Base-by-base conservation (phyloP, 1,139 yeast genomes). In the Diutina siamensis region DNA sequence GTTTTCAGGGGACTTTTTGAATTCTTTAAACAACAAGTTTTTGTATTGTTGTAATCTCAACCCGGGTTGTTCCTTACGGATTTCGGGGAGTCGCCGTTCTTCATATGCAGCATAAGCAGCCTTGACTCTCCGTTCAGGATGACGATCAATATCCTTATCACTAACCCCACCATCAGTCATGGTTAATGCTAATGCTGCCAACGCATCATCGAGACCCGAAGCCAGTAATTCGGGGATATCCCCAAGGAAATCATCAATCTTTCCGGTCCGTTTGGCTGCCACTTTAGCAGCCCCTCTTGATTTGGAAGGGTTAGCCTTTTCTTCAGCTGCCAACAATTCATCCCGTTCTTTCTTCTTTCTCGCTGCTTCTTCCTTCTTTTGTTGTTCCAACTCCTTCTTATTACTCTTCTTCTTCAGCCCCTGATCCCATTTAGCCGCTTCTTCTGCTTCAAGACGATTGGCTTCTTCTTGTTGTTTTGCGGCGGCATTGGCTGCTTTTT, bases 101-200 rank as follows among this genome's bases (percentile, higher is more conserved):
- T 85, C 88, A 55, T 63, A 85, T 0, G 85, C 88, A 12, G 76
- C 72, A 51, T 71, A 71, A 0, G 95, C 95, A 17, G 94, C 88
- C 67, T 85, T 86, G 62, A 81, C 84, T 59, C 95, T 75, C 63
- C 94, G 75, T 66, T 85, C 95, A 9, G 95, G 95, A 55, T 85
- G 95, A 61, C 87, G 80, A 52, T 85, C 95, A 48, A 85, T 68
- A 48, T 80, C 86, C 57, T 79, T 83, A 51, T 71, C 67, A 38
- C 65, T 62, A 40, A 78, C 73, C 45, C 79, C 83, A 40, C 74
- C 78, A 45, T 71, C 76, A 48, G 67, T 72, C 44, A 70, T 64
- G 21, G 83, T 75, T 59, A 85, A 68, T 4, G 84, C 72, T 59
- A 85, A 70, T 3, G 94, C 94, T 47, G 83, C 87, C 55, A 85